Evolutionary conservation across 441 rosid species (phyloP).

Genomic region (Pelargonium citronellum): DNA sequence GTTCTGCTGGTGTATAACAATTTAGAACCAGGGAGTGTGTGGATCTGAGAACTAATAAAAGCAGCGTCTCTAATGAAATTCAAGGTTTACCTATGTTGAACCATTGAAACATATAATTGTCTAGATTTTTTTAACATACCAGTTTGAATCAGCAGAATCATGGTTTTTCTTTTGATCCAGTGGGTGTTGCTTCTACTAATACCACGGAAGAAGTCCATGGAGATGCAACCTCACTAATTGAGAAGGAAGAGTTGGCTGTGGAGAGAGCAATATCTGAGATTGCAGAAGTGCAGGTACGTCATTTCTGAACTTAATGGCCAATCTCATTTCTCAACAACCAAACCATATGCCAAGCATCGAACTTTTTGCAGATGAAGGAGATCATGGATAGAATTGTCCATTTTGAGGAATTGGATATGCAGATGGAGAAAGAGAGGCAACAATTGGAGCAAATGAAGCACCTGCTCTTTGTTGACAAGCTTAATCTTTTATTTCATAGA

Average conservation of each 20-base stretch:
- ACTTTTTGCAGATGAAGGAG: conserved; percentile 57
- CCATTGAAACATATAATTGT: no score
- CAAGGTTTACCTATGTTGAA: no score
- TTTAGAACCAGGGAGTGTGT: no score
- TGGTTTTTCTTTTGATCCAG: not conserved
- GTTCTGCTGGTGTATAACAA: no score
- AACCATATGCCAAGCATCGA: conserved; percentile 13
- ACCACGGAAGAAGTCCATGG: not conserved
- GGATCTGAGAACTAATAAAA: no score
- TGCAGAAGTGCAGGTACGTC: conserved; percentile 33
- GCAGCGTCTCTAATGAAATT: no score
- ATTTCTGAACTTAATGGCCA: not conserved
- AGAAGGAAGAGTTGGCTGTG: conserved; percentile 59
- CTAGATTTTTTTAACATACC: no score
- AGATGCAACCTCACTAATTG: conserved; percentile 21
- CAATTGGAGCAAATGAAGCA: conserved; percentile 71
- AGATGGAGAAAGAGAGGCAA: conserved; percentile 76
- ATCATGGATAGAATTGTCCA: conserved; percentile 53
- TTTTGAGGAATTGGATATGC: conserved; percentile 74
- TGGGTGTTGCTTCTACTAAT: not conserved
- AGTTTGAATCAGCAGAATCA: not conserved
- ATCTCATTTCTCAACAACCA: not conserved
- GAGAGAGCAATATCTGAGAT: conserved; percentile 53
- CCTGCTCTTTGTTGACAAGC: conserved; percentile 68
- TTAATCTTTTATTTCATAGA: conserved; percentile 51